Evolutionary conservation across 2,329 filamentous ascomycete genomes (phyloP), one percentile per base, ranked within the genome.

Genomic region (Aspergillus ustus): DNA sequence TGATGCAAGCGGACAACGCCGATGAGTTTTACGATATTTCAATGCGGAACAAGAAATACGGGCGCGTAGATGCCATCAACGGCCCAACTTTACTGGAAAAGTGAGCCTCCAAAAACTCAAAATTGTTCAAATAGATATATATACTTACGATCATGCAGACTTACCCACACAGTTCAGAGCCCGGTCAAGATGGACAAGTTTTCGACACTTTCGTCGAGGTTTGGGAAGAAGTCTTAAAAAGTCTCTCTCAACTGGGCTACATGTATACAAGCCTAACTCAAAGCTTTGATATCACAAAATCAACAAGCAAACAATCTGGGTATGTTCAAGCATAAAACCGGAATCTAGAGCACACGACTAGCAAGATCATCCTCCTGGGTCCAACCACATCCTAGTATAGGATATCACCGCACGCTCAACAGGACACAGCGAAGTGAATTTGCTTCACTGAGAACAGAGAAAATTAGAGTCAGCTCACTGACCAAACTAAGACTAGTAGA

Each of bases 11-110:
- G 13, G 92, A 96, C 45, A 96, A 96, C 70, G 87, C 92, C n/a
- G 93, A 98, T 67, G 94, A 98, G 76, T 99, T 97, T 77, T 99
- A 95, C 75, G 95, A 99, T 73, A 90, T 95, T 53, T 91, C 90
- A 5, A 91, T 90, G 15, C 84, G 93, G 56, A 97, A 97, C 78
- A 93, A 91, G 80, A 96, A 97, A 75, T 99, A 97, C 74, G 91
- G 93, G 17, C 89, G 92, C 57, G 96, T 99, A 37, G 92, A 98
- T 78, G 91, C 92, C 56, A 83, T 96, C 75, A 96, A 96, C 74
- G 95, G 94, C 0, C 92, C 93, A 0, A 83, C 92, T 45, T 75
- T 99, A 64, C 78, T 99, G n/a, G 94, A 98, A 80, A 99, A 99
- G 91, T 92, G 84, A 67, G 83, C 62, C 50, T n/a, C 28, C 2